These are phyloP conservation scores for Gloeophyllum trabeum DNA, from an alignment of 768 basidiomycete genomes.

Conservation along the genomic window DNA sequence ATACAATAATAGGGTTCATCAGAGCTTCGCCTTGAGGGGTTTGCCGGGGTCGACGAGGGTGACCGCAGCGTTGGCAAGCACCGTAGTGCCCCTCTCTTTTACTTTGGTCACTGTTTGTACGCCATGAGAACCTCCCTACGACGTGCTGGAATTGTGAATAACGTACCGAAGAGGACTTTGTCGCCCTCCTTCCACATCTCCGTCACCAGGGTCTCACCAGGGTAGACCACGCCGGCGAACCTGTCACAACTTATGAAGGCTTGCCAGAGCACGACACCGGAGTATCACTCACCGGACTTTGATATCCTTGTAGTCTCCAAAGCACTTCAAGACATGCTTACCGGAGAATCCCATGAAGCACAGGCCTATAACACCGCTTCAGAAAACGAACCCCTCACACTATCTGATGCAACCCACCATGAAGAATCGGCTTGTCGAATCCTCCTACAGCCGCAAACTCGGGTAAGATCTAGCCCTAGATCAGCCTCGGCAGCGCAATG, in stretches of 20 bases:
- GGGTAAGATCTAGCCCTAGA: constrained; percentile 60
- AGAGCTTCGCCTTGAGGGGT: constrained; percentile 51
- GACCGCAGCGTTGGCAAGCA: constrained; percentile 72
- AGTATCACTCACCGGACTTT: constrained; percentile 67
- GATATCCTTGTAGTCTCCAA: constrained; percentile 82
- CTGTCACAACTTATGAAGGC: constrained; percentile 22
- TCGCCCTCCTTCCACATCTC: constrained; percentile 97
- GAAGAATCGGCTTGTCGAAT: constrained; percentile 82
- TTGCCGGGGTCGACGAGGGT: constrained; percentile 39
- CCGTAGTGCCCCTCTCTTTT: constrained; percentile 69
- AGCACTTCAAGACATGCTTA: constrained; percentile 85
- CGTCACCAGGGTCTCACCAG: constrained; percentile 90
- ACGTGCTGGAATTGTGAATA: background rate
- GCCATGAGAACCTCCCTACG: background rate
- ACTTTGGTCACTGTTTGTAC: constrained; percentile 60
- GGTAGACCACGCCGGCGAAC: constrained; percentile 87
- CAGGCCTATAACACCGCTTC: constrained; percentile 53
- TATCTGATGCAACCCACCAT: constrained; percentile 32
- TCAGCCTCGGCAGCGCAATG: background rate
- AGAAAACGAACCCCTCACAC: too few relatives aligned
- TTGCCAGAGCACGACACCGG: constrained; percentile 1
- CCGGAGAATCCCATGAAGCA: constrained; percentile 90
- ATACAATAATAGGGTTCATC: too few relatives aligned
- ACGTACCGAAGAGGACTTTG: constrained; percentile 87
- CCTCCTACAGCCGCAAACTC: constrained; percentile 94